Base-by-base conservation (phyloP, 306 rosid genomes). In the Comarum palustre region DNA sequence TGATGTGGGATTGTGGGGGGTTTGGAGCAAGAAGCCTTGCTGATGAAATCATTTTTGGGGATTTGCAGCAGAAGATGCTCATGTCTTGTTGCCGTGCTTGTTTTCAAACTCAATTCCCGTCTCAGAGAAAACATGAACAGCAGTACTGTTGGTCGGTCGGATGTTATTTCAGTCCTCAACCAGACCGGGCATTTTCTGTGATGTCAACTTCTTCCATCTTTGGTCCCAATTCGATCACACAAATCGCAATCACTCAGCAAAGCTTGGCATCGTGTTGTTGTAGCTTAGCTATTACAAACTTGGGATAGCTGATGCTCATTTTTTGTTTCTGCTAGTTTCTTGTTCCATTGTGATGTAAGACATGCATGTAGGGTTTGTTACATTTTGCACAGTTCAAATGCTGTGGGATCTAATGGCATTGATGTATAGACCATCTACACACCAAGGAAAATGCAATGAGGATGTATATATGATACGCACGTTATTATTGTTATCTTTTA, bases 51-150 rank as follows among this genome's bases (percentile, higher is more conserved):
- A 68, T 70, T 60, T 71, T 68, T 73, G 77, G 75, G 80, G 78
- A 60, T 80, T 58, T 76, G 84, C 46, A 74, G 72, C 82, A 50
- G 51, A 64, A 71, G 81, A 77, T 72, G 68, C 29, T 71, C 55
- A 76, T 78, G 6, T 38, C 41, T 4, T 38, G 6, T 38, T 38
- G 6, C 41, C 6, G 41, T 29, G 59, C 17, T 50, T 48, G 76
- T 58, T 58, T 81, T 81, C 80, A 38, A 77, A 61, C 75, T 32
- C 65, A 15, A 3, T 58, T 10, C 38, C n/a, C 15, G 4, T 4
- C 19, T 29, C n/a, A 48, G 45, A 48, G 32, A 11, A 32, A n/a
- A 34, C 63, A 51, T 34, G 32, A 14, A 59, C 20, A 6, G 19
- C 43, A 39, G 2, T 47, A 69, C 62, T 19, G 27, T 51, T 34